These are phyloP conservation scores for Citrus unshiu DNA, from an alignment of 345 rosid species.

Conservation along the genomic window DNA sequence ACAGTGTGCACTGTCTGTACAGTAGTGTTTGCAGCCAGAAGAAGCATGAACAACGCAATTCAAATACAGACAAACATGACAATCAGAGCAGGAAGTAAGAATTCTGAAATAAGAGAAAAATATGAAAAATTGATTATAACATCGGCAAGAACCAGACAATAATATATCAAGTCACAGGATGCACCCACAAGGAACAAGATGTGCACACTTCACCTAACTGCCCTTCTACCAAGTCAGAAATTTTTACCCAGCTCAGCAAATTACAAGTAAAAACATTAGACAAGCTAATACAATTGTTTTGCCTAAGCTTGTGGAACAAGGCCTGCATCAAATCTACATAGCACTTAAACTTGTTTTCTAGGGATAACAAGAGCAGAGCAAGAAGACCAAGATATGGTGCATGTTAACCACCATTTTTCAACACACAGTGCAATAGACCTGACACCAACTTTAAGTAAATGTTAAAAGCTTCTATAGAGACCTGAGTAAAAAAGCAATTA, in stretches of 20 bases:
- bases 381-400: neutral
- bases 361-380: neutral
- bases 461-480: neutral
- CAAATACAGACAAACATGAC: neutral
- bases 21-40: neutral
- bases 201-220: neutral
- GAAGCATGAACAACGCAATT: neutral
- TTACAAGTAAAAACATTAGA: neutral
- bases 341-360: neutral
- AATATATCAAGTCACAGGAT: no score
- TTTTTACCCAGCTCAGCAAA: neutral
- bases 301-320: neutral
- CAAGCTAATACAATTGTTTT: neutral
- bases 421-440: neutral
- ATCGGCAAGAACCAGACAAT: no score
- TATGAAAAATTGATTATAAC: neutral
- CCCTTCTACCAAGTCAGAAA: neutral
- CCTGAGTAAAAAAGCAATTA: neutral
- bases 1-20: neutral
- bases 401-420: neutral
- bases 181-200: neutral
- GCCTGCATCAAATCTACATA: neutral
- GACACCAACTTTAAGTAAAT: neutral
- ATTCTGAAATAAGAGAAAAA: neutral
- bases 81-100: neutral